Percentiles rank a stretch among this genome's conserved stretches.
These are phyloP conservation scores for Paramecium tetraurelia DNA, from an alignment of 73 alveolate species.

Conservation along the genomic window DNA sequence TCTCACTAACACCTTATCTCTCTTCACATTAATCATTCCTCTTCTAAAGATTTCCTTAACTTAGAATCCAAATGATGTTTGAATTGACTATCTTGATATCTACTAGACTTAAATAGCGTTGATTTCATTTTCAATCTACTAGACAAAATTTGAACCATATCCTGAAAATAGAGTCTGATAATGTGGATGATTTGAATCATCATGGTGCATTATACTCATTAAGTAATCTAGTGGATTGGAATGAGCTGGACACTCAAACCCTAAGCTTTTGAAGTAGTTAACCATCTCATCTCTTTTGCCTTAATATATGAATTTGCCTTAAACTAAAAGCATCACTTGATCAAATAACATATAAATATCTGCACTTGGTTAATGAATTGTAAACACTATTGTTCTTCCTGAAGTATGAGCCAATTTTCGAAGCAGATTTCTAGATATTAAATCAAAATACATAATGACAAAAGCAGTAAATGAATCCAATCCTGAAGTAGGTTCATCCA, in stretches of 20 bases:
- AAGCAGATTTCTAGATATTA: not conserved
- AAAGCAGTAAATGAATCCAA: constrained; percentile 64
- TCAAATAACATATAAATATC: constrained; percentile 59
- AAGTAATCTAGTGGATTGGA: constrained; percentile 79
- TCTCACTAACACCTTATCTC: not conserved
- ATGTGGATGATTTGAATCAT: not conserved
- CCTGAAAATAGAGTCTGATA: not conserved
- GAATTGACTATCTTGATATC: not conserved
- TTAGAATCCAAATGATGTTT: constrained; percentile 19
- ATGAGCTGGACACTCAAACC: constrained; percentile 65
- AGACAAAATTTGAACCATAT: not conserved
- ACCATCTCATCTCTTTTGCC: constrained; percentile 57
- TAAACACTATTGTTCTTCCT: constrained; percentile 66
- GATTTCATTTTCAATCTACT: not conserved
- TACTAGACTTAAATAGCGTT: not conserved
- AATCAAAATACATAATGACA: not conserved
- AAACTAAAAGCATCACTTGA: constrained; percentile 57
- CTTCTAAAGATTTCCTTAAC: not conserved
- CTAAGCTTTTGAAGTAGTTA: constrained; percentile 27
- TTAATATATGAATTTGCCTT: constrained; percentile 67
- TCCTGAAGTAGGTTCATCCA: constrained; percentile 76
- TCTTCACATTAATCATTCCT: constrained; percentile 16
- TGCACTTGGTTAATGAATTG: constrained; percentile 80
- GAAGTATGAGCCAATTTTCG: constrained; percentile 6
- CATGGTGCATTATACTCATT: constrained; percentile 54